Percentiles rank a stretch among this genome's conserved stretches.
Conservation (phyloP, 129 eudicot species). For the Flaveria linearis region DNA sequence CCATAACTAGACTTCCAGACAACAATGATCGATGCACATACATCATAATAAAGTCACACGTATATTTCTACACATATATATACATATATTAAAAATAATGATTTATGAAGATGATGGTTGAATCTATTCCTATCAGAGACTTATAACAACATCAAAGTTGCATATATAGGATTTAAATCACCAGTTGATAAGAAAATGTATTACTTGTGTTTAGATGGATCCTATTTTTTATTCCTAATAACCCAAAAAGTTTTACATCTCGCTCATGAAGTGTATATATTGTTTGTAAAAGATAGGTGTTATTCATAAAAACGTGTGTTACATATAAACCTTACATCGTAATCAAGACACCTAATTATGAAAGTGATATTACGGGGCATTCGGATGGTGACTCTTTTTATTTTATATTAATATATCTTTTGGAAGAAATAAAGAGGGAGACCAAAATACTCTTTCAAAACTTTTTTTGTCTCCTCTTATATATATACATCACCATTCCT, state of each 20-base stretch:
- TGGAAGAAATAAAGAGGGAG: constrained; percentile 19
- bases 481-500: not conserved
- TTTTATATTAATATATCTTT: constrained; percentile 10
- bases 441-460: constrained; percentile 32
- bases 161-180: too few relatives aligned
- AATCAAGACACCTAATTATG: constrained; percentile 39
- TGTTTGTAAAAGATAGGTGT: too few relatives aligned
- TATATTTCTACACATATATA: not conserved
- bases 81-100: not conserved
- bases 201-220: too few relatives aligned
- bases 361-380: constrained; percentile 32
- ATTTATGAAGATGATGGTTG: too few relatives aligned
- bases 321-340: constrained; percentile 20
- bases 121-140: too few relatives aligned
- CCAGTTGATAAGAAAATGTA: too few relatives aligned
- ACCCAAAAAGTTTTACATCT: too few relatives aligned
- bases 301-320: not conserved
- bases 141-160: too few relatives aligned
- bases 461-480: constrained; percentile 29
- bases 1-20: constrained; percentile 43
- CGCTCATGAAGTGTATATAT: too few relatives aligned
- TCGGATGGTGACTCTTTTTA: constrained; percentile 34
- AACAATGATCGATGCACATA: constrained; percentile 27
- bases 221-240: too few relatives aligned
- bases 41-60: constrained; percentile 23